Evolutionary conservation across 2,329 filamentous ascomycete genomes (phyloP).

Genomic region (Phialemonium atrogriseum): DNA sequence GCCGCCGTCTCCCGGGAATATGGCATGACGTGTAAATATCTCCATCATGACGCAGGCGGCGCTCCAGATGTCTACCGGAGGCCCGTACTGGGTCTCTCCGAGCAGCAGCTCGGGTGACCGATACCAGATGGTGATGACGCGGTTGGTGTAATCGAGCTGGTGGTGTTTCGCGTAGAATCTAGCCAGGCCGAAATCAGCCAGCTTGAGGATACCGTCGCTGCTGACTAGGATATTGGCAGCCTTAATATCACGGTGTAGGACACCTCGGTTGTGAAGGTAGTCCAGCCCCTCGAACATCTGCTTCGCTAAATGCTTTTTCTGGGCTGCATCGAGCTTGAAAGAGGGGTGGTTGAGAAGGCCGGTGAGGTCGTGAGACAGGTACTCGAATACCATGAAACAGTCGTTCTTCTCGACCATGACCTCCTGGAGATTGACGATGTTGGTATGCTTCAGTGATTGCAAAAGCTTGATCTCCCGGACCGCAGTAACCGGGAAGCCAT

Average conservation of each 20-base stretch:
- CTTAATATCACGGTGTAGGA: slow-evolving; percentile 95
- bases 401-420: slow-evolving; percentile 99
- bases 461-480: slow-evolving; percentile 86
- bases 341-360: slow-evolving; percentile 90
- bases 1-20: slow-evolving; percentile 92
- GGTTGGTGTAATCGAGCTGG: slow-evolving; percentile 93
- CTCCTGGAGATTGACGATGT: slow-evolving; percentile 76
- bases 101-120: slow-evolving; percentile 82
- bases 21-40: slow-evolving; percentile 87
- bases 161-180: slow-evolving; percentile 91
- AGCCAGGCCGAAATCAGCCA: slow-evolving; percentile 92
- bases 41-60: slow-evolving; percentile 95
- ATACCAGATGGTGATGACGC: slow-evolving; percentile 99
- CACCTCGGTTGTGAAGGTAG: slow-evolving; percentile 87
- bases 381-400: slow-evolving; percentile 99
- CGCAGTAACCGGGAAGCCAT: slow-evolving; percentile 85
- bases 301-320: slow-evolving; percentile 87
- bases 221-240: slow-evolving; percentile 95
- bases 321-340: slow-evolving; percentile 73
- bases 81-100: slow-evolving; percentile 83
- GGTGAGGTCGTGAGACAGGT: slow-evolving; percentile 91
- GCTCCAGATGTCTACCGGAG: slow-evolving; percentile 92
- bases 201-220: slow-evolving; percentile 78
- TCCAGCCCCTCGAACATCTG: slow-evolving; percentile 92
- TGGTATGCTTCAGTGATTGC: slow-evolving; percentile 75